Conservation (phyloP, 2,329 filamentous ascomycete genomes). For the Verticillium isaacii region DNA sequence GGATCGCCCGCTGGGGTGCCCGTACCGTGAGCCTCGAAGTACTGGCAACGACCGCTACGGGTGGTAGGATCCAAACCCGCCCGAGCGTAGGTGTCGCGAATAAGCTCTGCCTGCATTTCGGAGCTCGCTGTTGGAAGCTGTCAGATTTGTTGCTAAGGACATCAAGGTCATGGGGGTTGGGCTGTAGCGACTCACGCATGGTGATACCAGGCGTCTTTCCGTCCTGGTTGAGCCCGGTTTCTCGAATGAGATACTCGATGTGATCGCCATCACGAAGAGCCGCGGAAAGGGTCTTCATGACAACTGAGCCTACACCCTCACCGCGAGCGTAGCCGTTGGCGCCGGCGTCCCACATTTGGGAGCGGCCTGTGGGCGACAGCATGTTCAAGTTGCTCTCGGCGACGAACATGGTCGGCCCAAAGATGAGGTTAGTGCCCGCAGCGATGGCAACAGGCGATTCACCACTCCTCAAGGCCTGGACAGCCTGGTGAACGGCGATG, state of each 20-base stretch:
- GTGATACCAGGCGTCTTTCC: conserved; percentile 24
- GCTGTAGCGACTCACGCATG: conserved; percentile 23
- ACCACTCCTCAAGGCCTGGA: too few species aligned
- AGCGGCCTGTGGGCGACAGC: conserved; percentile 18
- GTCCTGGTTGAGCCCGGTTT: conserved; percentile 18
- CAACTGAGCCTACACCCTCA: conserved; percentile 41
- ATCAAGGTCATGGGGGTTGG: conserved; percentile 19
- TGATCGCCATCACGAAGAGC: conserved; percentile 30
- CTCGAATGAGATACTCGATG: conserved; percentile 19
- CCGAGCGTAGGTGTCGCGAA: too few species aligned
- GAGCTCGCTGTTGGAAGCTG: conserved; percentile 11
- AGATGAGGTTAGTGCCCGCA: conserved; percentile 20
- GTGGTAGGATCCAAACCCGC: conserved; percentile 13
- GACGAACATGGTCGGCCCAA: conserved; percentile 4
- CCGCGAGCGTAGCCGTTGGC: conserved; percentile 45
- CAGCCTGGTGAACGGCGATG: too few species aligned
- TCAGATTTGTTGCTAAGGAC: conserved; percentile 5
- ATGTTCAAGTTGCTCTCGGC: conserved; percentile 18
- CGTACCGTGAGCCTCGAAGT: not conserved
- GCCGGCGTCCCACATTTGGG: conserved; percentile 28
- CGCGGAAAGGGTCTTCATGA: conserved; percentile 39
- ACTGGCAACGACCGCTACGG: conserved; percentile 10
- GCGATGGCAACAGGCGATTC: too few species aligned
- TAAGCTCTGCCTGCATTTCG: conserved; percentile 24
- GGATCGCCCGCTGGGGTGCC: conserved; percentile 30